Base-by-base conservation (phyloP, 345 rosid genomes). In the Arabis alpina region DNA sequence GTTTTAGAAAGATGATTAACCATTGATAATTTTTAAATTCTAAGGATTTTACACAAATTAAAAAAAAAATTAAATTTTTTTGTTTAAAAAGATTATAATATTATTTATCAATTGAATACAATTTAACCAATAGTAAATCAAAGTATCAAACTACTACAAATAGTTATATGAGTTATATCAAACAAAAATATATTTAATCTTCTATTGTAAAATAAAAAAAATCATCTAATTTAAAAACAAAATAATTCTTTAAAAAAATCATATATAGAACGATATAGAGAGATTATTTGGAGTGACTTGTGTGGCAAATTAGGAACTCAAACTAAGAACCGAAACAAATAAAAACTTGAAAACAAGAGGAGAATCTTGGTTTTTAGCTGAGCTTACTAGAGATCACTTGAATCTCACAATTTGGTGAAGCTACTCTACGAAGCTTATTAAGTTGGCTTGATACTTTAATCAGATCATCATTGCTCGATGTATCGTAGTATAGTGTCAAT, bases 351-450 rank as follows among this genome's bases (percentile, higher is more conserved):
- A 28, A 52, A 15, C 28, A 42, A 53, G 61, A 42, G n/a, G n/a
- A 28, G 16, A 42, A 30, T 54, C 52, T 41, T 54, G 61, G 61
- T 66, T 42, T 66, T 42, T 66, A 53, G 42, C 40, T 68, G 37
- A 37, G 43, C n/a, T 6, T 7, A 56, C 28, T 14, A 24, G 36
- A 5, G 32, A 54, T 15, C 8, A 66, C 53, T 54, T 42, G 61
- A 27, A 54, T 54, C 54, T 54, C 53, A 30, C 62, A 67, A 12
- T 19, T 54, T 30, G 72, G 54, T 54, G 72, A 54, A 67, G 54
- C 61, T 54, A 4, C 15, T 28, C 52, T 16, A 32, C 62, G 43
- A 42, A 54, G 3, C 2, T 8, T 43, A 24, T 54, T 16, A 43
- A 67, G 62, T 54, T 54, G 32, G 5, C 44, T 66, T 43, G 23